phyloP scores from a whole-genome alignment of 352 stramenopile species.

The Phytophthora tentaculata region DNA sequence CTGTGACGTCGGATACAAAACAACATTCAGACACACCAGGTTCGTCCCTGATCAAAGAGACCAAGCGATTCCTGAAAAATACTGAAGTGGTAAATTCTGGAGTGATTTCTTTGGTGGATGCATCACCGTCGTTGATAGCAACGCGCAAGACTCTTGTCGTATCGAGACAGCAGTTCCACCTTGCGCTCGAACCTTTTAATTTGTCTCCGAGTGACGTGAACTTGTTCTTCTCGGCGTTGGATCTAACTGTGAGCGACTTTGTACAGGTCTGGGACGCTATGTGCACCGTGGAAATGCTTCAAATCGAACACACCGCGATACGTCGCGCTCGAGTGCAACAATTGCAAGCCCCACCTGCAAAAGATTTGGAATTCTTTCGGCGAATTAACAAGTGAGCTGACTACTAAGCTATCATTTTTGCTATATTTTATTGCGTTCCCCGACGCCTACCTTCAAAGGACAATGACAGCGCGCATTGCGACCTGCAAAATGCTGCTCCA shows the following conservation, averaged over 20 bases:
- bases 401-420: too few species aligned
- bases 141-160: constrained; percentile 46
- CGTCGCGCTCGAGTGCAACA: constrained; percentile 52
- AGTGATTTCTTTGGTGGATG: constrained; percentile 20
- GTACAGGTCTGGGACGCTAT: constrained; percentile 60
- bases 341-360: constrained; percentile 48
- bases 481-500: constrained; percentile 19
- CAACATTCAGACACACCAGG: constrained; percentile 3
- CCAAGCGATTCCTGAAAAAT: constrained; percentile 20
- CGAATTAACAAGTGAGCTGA: constrained; percentile 8
- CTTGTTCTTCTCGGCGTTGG: constrained; percentile 63
- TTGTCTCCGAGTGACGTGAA: constrained; percentile 58
- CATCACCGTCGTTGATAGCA: constrained; percentile 27
- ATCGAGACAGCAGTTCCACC: constrained; percentile 63
- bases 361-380: constrained; percentile 48
- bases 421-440: constrained; percentile 19
- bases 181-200: constrained; percentile 63
- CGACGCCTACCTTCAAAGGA: constrained; percentile 8
- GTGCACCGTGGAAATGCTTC: constrained; percentile 47
- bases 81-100: neutral
- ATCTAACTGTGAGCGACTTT: constrained; percentile 56
- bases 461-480: constrained; percentile 25
- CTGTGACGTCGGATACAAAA: constrained; percentile 2
- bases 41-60: constrained; percentile 20
- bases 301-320: constrained; percentile 52